Evolutionary conservation across 352 stramenopile genomes (phyloP).

Genomic region (Phytophthora gonapodyides): DNA sequence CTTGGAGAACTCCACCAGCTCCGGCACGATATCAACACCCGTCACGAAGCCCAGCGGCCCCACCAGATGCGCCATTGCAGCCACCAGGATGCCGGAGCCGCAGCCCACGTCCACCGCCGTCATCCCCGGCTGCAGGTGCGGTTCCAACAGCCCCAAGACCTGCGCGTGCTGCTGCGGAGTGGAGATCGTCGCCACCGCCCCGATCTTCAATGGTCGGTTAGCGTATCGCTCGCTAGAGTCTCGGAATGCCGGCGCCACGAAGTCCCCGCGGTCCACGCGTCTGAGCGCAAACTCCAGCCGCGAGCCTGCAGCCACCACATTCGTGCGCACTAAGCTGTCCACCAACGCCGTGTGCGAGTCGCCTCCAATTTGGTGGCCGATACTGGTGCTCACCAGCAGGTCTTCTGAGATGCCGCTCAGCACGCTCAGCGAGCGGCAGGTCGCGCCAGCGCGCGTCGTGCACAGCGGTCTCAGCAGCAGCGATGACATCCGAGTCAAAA

Average conservation of each 20-base stretch:
- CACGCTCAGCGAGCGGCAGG: conserved; percentile 54
- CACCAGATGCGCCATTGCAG: conserved; percentile 78
- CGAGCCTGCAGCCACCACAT: conserved; percentile 60
- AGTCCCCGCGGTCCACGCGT: conserved; percentile 66
- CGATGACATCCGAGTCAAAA: conserved; percentile 12
- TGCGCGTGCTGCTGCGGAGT: conserved; percentile 87
- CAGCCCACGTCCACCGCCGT: conserved; percentile 74
- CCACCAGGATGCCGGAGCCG: conserved; percentile 82
- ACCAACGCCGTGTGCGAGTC: conserved; percentile 68
- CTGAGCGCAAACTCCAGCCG: conserved; percentile 68
- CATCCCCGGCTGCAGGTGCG: conserved; percentile 67
- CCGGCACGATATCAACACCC: conserved; percentile 80
- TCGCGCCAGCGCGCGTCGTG: conserved; percentile 4
- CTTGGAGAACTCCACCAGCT: conserved; percentile 70
- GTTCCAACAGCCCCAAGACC: conserved; percentile 67
- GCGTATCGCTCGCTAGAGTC: conserved; percentile 52
- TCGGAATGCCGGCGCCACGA: conserved; percentile 45
- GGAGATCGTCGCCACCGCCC: conserved; percentile 80
- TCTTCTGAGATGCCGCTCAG: conserved; percentile 80
- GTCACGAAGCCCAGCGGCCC: conserved; percentile 55
- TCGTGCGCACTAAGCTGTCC: conserved; percentile 77
- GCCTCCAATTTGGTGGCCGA: conserved; percentile 82
- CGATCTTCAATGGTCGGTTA: conserved; percentile 82
- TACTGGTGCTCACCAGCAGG: conserved; percentile 81
- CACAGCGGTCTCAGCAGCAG: conserved; percentile 12